phyloP scores from a whole-genome alignment of 1,139 yeast genomes.

The Saccharomycopsis hybrid region DNA sequence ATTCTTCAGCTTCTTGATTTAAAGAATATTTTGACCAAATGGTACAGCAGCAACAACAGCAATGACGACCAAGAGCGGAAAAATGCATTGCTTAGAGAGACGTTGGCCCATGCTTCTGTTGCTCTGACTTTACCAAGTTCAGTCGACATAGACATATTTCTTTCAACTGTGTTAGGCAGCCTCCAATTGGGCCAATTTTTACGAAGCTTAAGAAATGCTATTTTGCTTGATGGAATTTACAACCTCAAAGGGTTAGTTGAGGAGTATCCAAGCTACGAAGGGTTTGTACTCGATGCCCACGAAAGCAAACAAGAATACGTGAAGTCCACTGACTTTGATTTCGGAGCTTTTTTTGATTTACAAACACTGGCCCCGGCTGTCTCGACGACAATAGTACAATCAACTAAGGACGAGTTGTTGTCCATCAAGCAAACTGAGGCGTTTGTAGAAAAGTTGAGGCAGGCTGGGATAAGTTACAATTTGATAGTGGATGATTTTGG shows the following conservation, averaged over 20 bases:
- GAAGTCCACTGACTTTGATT: slow-evolving; percentile 9
- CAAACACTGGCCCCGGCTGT: neutral
- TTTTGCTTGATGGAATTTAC: slow-evolving; percentile 37
- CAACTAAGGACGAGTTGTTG: slow-evolving; percentile 29
- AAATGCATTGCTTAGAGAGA: too few species aligned
- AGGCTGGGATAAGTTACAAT: neutral
- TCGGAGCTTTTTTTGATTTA: too few species aligned
- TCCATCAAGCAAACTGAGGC: slow-evolving; percentile 25
- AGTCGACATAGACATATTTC: too few species aligned
- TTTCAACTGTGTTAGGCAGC: too few species aligned
- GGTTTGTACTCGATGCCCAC: slow-evolving; percentile 34
- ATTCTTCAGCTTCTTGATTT: slow-evolving; percentile 36
- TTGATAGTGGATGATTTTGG: slow-evolving; percentile 25
- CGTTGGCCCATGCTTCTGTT: too few species aligned
- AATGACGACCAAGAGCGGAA: too few species aligned
- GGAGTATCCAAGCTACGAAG: slow-evolving; percentile 34
- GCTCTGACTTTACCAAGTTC: too few species aligned
- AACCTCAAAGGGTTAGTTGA: slow-evolving; percentile 29
- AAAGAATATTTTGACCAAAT: neutral
- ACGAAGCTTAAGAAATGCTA: neutral
- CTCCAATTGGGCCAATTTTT: too few species aligned
- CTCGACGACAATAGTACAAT: slow-evolving; percentile 25
- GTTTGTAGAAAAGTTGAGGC: slow-evolving; percentile 24
- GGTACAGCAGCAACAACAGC: too few species aligned
- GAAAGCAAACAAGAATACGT: slow-evolving; percentile 21